These are phyloP conservation scores for Annulohypoxylon moriforme DNA, from an alignment of 495 filamentous ascomycete species.

Conservation along the genomic window DNA sequence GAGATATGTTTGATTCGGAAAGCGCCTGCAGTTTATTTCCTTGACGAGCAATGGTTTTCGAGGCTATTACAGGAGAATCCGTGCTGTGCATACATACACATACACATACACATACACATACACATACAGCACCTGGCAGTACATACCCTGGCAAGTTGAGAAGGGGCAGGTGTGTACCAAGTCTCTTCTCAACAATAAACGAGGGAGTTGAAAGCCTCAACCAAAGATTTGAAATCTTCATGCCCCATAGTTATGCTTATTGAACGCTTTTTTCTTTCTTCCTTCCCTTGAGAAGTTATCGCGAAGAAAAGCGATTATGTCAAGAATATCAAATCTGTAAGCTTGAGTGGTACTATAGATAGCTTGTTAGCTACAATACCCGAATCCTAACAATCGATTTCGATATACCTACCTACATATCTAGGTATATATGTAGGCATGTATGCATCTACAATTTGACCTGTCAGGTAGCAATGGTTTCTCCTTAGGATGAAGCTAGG, in stretches of 20 bases:
- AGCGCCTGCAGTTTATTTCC: conserved; percentile 21
- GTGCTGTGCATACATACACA: conserved; percentile 28
- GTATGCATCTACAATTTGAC: conserved; percentile 10
- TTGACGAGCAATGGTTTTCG: conserved; percentile 15
- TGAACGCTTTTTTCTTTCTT: neutral
- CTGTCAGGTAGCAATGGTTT: conserved; percentile 20
- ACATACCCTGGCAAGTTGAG: conserved; percentile 32
- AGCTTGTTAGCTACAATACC: neutral
- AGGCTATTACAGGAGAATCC: conserved; percentile 24
- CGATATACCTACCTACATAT: neutral
- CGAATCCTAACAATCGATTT: conserved; percentile 8
- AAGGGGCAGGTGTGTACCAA: conserved; percentile 19
- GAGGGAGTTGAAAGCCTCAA: conserved; percentile 3
- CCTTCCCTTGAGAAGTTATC: conserved; percentile 14
- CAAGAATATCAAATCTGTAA: neutral
- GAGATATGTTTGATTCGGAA: conserved; percentile 23
- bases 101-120: conserved; percentile 17
- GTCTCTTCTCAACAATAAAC: conserved; percentile 14
- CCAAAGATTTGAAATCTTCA: conserved; percentile 14
- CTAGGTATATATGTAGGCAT: neutral
- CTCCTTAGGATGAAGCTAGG: conserved; percentile 22
- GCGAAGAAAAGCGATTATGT: neutral
- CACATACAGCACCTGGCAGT: conserved; percentile 14
- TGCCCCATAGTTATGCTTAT: neutral
- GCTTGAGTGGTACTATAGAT: conserved; percentile 1